Percentiles rank a stretch among this genome's conserved stretches.
phyloP scores from a whole-genome alignment of 2,329 filamentous ascomycete genomes.

The Trichoderma arundinaceum region DNA sequence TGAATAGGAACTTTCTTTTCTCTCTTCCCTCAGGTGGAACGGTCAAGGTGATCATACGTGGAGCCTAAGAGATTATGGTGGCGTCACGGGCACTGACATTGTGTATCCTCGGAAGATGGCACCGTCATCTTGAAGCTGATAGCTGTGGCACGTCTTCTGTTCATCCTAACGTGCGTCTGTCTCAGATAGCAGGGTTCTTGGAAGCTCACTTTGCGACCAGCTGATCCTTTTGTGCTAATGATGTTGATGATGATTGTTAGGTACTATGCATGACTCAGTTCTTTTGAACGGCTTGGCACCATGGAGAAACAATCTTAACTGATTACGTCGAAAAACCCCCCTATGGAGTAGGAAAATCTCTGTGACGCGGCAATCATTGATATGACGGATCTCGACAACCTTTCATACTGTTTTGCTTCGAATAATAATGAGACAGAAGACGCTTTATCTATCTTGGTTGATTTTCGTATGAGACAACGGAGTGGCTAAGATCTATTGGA shows the following conservation, averaged over 20 bases:
- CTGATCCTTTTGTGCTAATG: background rate
- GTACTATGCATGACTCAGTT: background rate
- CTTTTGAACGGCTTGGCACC: too few species aligned
- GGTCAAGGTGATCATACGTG: too few species aligned
- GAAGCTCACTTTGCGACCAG: too few species aligned
- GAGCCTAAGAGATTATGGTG: too few species aligned
- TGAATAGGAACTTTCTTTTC: conserved; percentile 16
- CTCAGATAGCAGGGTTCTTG: background rate
- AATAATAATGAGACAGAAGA: background rate
- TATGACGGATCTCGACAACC: conserved; percentile 22
- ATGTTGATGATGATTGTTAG: background rate
- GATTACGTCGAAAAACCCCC: background rate
- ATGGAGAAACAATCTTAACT: background rate
- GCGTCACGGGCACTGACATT: background rate
- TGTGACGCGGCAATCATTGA: conserved; percentile 18
- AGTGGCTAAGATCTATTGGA: background rate
- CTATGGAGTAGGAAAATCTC: background rate
- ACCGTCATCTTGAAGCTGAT: too few species aligned
- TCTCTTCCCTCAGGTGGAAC: background rate
- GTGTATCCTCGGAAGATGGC: background rate
- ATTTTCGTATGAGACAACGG: background rate
- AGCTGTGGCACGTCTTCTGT: background rate
- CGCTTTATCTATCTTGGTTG: background rate
- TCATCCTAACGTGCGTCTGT: conserved; percentile 11
- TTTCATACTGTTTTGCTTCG: conserved; percentile 20